Conservation (phyloP, 1,284 basidiomycete species). For the Inonotus hispidus region DNA sequence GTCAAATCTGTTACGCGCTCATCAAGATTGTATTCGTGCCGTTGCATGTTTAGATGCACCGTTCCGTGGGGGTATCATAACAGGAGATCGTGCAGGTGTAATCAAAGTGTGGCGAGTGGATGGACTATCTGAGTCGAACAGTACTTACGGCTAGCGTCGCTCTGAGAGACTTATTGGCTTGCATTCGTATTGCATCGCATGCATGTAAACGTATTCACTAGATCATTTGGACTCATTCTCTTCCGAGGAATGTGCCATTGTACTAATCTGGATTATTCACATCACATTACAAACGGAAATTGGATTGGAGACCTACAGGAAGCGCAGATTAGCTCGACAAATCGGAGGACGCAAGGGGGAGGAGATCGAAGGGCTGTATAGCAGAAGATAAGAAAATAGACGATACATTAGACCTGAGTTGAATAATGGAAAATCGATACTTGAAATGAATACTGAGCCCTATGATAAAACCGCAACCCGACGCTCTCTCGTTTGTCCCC, state of each 20-base stretch:
- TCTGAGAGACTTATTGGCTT: not conserved
- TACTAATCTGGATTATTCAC: too few species aligned
- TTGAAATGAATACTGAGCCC: not conserved
- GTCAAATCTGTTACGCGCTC: slow-evolving; percentile 68
- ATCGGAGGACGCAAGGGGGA: not conserved
- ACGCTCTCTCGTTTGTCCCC: slow-evolving; percentile 53
- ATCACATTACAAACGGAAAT: not conserved
- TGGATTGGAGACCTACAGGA: not conserved
- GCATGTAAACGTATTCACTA: not conserved
- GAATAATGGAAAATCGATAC: not conserved
- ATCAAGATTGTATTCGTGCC: slow-evolving; percentile 81
- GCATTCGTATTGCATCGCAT: not conserved
- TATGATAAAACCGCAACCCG: slow-evolving; percentile 9
- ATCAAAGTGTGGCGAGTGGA: slow-evolving; percentile 82
- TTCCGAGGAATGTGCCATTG: too few species aligned
- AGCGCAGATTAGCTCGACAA: not conserved
- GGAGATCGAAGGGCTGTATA: not conserved
- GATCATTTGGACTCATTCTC: too few species aligned
- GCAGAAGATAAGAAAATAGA: not conserved
- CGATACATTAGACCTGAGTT: not conserved
- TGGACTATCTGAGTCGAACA: slow-evolving; percentile 30
- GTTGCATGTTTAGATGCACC: slow-evolving; percentile 80
- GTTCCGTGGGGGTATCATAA: slow-evolving; percentile 81
- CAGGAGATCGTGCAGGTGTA: slow-evolving; percentile 76
- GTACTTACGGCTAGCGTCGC: not conserved